Evolutionary conservation across 306 rosid genomes (phyloP), one percentile per base, ranked within the genome.

Genomic region (Crotalaria pallida): DNA sequence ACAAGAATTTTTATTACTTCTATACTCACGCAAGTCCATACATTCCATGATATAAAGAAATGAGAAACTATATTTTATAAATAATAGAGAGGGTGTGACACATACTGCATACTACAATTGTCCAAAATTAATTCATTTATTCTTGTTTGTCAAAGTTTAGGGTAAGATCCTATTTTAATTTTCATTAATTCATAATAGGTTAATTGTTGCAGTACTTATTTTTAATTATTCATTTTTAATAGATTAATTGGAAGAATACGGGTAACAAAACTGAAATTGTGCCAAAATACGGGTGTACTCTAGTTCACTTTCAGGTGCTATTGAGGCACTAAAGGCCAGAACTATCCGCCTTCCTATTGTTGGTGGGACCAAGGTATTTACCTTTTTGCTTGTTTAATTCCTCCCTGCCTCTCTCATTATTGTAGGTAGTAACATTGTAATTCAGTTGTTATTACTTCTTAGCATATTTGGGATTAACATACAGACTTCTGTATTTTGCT

Each of bases 341-440:
- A 89, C 96, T 68, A 96, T 95, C 70, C 99, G 97, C 59, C 96
- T 95, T 78, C 99, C 97, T 10, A 88, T 91, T 69, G 92, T 83
- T 74, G 84, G 84, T 66, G 93, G 97, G 67, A 96, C 97, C 61
- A 91, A 87, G 96, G 99, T 87, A 61, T 62, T 77, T 50, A 58
- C 72, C 59, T 81, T 67, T 63, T 67, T 55, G 44, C 44, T 22
- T 23, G 60, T 58, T 69, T 48, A 19, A n/a, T n/a, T 51, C 59
- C 10, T 22, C 38, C 40, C 24, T n/a, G 3, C 47, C 47, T 8
- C 38, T 41, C 41, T n/a, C 21, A 24, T 58, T 33, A 49, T 43
- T 27, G 12, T 51, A 40, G 67, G 11, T 41, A 45, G 19, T 67
- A 41, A 52, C 62, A 19, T 57, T 24, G 59, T 18, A n/a, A 34